Evolutionary conservation across 441 rosid species (phyloP).

Genomic region (Erysimum pusillum): DNA sequence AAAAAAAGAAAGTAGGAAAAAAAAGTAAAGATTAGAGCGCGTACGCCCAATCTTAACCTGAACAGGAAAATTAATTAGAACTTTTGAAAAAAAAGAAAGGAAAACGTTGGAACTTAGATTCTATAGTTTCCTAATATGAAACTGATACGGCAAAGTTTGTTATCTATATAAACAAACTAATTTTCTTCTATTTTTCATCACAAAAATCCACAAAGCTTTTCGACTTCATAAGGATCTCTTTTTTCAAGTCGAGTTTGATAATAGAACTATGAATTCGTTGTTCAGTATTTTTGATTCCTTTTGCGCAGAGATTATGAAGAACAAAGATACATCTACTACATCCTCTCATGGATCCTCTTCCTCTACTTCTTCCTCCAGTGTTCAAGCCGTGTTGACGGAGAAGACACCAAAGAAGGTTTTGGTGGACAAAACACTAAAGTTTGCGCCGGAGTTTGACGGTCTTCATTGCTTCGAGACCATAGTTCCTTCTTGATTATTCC

Average conservation of each 20-base stretch:
- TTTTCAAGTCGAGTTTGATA: background rate
- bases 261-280: constrained; percentile 40
- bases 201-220: background rate
- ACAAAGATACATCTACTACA: background rate
- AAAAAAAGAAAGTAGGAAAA: too few relatives aligned
- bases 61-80: background rate
- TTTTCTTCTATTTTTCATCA: background rate
- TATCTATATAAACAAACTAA: constrained; percentile 19
- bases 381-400: constrained; percentile 13
- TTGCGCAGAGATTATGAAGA: constrained; percentile 19
- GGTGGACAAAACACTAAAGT: constrained; percentile 2
- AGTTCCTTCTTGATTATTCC: constrained; percentile 9
- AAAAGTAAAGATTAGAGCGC: too few relatives aligned
- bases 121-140: background rate
- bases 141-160: background rate
- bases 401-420: constrained; percentile 11
- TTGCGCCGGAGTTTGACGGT: constrained; percentile 36
- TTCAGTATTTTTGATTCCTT: constrained; percentile 27
- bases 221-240: background rate
- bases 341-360: constrained; percentile 14
- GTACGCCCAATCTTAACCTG: background rate
- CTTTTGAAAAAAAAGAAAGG: background rate
- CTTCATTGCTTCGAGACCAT: constrained; percentile 41
- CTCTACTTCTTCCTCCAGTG: background rate
- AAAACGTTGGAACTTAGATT: background rate